Conservation (phyloP, 2,329 filamentous ascomycete species). For the Rachicladosporium sp. region DNA sequence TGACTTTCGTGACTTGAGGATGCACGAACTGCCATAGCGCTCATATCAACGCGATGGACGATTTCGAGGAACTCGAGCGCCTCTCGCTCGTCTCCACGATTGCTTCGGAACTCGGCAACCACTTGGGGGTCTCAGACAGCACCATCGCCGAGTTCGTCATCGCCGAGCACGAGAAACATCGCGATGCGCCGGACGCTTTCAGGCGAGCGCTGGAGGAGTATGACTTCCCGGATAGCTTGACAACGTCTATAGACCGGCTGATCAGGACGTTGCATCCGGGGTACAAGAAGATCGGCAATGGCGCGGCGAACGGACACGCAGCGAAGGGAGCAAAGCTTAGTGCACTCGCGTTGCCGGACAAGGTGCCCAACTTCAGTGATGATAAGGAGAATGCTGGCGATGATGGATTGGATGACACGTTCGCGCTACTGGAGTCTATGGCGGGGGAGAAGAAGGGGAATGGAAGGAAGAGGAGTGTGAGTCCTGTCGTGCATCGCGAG, state of each 20-base stretch:
- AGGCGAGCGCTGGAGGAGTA: constrained; percentile 61
- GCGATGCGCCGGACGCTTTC: constrained; percentile 54
- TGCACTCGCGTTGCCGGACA: constrained; percentile 77
- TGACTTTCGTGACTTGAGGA: too few species aligned
- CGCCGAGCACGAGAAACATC: constrained; percentile 69
- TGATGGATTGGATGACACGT: constrained; percentile 66
- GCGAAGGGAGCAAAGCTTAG: constrained; percentile 83
- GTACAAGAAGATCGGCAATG: constrained; percentile 46
- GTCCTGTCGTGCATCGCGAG: constrained; percentile 36
- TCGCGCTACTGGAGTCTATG: constrained; percentile 79
- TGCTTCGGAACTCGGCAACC: constrained; percentile 85
- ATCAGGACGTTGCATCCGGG: constrained; percentile 84
- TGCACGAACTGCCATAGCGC: too few species aligned
- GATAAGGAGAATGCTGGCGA: constrained; percentile 31
- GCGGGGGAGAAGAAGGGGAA: constrained; percentile 54
- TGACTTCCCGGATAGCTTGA: constrained; percentile 72
- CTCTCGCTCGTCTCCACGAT: constrained; percentile 92
- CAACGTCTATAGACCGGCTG: constrained; percentile 83
- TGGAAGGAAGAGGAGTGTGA: constrained; percentile 47
- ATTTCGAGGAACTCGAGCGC: constrained; percentile 80
- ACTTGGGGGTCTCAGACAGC: constrained; percentile 83
- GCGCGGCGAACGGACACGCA: constrained; percentile 33
- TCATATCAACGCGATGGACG: constrained; percentile 53
- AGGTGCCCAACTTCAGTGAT: constrained; percentile 41
- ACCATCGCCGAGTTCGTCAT: constrained; percentile 95